Percentiles rank a stretch among this genome's conserved stretches.
Conservation (phyloP, 2,329 filamentous ascomycete genomes). For the Anthostomella pinea region DNA sequence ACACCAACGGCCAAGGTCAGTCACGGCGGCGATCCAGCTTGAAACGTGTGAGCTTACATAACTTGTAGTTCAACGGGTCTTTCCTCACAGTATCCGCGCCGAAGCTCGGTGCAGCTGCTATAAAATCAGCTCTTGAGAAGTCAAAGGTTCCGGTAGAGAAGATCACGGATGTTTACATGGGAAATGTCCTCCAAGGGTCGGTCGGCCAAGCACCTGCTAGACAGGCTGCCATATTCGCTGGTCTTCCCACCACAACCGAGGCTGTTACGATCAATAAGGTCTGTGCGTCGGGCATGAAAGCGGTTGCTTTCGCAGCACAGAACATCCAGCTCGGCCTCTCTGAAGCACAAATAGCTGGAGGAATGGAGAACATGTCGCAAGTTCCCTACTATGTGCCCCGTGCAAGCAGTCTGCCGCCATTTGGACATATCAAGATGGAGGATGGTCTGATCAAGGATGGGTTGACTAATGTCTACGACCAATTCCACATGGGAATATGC, state of each 20-base stretch:
- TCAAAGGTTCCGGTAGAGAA: constrained; percentile 76
- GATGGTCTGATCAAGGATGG: constrained; percentile 95
- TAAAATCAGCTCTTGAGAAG: constrained; percentile 85
- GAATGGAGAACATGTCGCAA: constrained; percentile 97
- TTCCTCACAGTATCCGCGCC: constrained; percentile 81
- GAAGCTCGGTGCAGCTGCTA: constrained; percentile 84
- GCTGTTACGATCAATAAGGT: constrained; percentile 97
- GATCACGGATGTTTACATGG: constrained; percentile 95
- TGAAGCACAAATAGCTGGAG: constrained; percentile 86
- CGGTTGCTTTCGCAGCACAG: constrained; percentile 84
- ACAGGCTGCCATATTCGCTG: constrained; percentile 86
- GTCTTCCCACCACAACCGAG: constrained; percentile 77
- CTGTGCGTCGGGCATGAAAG: constrained; percentile 91
- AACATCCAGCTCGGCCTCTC: constrained; percentile 90
- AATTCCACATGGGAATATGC: constrained; percentile 98
- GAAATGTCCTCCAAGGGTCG: constrained; percentile 82
- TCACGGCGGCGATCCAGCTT: no score
- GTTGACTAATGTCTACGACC: constrained; percentile 92
- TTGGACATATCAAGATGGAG: constrained; percentile 83
- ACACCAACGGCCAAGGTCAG: constrained; percentile 85
- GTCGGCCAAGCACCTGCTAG: constrained; percentile 89
- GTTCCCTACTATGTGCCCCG: constrained; percentile 89
- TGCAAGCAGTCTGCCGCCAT: constrained; percentile 76
- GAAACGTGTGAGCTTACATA: no score
- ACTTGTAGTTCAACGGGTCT: constrained; percentile 89